phyloP scores from a whole-genome alignment of 805 yeast species.

The Wickerhamomyces subpelliculosus region DNA sequence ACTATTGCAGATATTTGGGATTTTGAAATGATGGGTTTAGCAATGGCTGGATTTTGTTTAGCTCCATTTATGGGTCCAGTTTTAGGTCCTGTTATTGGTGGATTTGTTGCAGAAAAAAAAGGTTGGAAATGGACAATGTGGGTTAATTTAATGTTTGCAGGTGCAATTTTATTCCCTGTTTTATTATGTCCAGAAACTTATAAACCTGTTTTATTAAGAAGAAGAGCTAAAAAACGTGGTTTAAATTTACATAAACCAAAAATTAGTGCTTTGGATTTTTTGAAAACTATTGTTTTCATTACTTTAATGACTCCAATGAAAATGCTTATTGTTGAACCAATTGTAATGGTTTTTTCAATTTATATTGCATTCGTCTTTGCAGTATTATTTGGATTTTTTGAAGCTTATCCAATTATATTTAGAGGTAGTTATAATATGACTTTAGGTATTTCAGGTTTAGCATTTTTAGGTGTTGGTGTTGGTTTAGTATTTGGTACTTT shows the following conservation, averaged over 20 bases:
- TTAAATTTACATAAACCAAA: constrained; percentile 35
- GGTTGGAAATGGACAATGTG: constrained; percentile 71
- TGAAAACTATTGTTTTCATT: constrained; percentile 39
- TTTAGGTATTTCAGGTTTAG: constrained; percentile 56
- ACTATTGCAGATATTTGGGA: constrained; percentile 74
- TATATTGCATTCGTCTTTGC: constrained; percentile 74
- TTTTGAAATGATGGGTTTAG: constrained; percentile 56
- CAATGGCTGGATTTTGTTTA: constrained; percentile 73
- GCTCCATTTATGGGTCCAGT: constrained; percentile 82
- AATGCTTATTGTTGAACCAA: constrained; percentile 70
- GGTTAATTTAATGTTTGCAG: constrained; percentile 66
- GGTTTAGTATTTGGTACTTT: constrained; percentile 55
- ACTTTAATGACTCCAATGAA: constrained; percentile 57
- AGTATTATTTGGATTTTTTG: constrained; percentile 72
- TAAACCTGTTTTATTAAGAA: constrained; percentile 54
- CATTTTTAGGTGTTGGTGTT: constrained; percentile 66
- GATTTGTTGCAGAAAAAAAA: constrained; percentile 52
- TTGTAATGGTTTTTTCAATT: constrained; percentile 60
- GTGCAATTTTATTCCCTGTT: constrained; percentile 41
- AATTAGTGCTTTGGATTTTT: constrained; percentile 27
- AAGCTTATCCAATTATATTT: constrained; percentile 71
- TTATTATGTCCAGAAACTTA: constrained; percentile 60
- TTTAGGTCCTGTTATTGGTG: constrained; percentile 69
- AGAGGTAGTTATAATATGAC: constrained; percentile 55
- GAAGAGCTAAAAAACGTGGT: constrained; percentile 57